Conservation (phyloP, 768 basidiomycete genomes). For the Boletus barrowsii region DNA sequence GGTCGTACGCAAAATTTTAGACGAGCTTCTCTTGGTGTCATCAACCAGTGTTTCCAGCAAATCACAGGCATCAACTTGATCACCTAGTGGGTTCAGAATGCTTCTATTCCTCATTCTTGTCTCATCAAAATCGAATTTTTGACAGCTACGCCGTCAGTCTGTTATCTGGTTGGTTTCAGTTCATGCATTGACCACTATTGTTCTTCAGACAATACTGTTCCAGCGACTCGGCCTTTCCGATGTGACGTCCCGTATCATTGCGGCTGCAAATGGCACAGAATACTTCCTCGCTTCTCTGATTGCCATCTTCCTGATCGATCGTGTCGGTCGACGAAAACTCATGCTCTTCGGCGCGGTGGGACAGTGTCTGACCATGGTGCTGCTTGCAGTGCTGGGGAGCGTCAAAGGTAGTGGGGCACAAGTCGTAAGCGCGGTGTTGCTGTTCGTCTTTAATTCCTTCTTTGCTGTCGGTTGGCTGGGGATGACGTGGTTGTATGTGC, state of each 20-base stretch:
- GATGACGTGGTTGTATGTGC: constrained; percentile 68
- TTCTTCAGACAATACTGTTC: constrained; percentile 46
- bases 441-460: constrained; percentile 72
- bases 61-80: constrained; percentile 67
- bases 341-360: constrained; percentile 71
- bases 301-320: constrained; percentile 70
- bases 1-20: constrained; percentile 62
- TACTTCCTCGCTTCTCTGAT: constrained; percentile 69
- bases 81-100: constrained; percentile 48
- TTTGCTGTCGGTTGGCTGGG: constrained; percentile 71
- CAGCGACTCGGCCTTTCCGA: constrained; percentile 58
- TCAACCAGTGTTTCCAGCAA: constrained; percentile 67
- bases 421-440: constrained; percentile 49
- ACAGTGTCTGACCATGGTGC: constrained; percentile 53
- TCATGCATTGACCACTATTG: background rate
- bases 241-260: constrained; percentile 57
- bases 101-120: constrained; percentile 12
- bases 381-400: constrained; percentile 57
- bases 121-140: constrained; percentile 1
- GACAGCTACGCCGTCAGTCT: constrained; percentile 32
- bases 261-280: constrained; percentile 69
- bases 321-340: constrained; percentile 66
- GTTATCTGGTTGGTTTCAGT: background rate
- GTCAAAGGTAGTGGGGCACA: constrained; percentile 46
- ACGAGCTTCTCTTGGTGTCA: constrained; percentile 51